Evolutionary conservation across 1,284 basidiomycete genomes (phyloP).

Genomic region (Pseudozyma tsukubaensis): DNA sequence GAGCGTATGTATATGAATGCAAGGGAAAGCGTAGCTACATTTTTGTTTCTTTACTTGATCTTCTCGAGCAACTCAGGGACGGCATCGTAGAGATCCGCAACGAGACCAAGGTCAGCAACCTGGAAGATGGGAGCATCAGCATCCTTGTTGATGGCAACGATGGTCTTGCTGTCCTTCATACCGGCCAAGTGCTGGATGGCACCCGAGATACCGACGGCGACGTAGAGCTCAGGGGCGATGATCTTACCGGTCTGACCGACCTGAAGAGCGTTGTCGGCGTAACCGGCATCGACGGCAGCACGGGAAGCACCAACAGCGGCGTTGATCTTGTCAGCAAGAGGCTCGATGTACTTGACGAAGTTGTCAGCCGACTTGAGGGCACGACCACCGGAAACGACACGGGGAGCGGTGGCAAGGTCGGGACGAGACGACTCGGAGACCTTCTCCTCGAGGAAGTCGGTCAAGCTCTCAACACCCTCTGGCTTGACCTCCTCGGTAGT

Average conservation of each 20-base stretch:
- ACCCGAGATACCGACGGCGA: constrained; percentile 96
- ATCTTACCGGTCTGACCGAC: constrained; percentile 98
- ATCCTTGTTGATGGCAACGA: constrained; percentile 99
- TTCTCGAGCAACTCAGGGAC: constrained; percentile 67
- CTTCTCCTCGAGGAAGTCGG: constrained; percentile 84
- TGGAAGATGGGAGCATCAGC: constrained; percentile 99
- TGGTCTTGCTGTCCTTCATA: constrained; percentile 99
- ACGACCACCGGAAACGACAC: constrained; percentile 94
- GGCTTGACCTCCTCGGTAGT: constrained; percentile 78
- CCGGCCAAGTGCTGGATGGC: constrained; percentile 99
- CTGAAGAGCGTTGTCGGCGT: constrained; percentile 97
- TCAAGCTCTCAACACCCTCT: constrained; percentile 73
- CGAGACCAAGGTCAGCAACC: constrained; percentile 93
- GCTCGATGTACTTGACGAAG: constrained; percentile 87
- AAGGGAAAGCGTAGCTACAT: background rate
- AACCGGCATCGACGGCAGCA: constrained; percentile 97
- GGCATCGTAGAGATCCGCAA: constrained; percentile 73
- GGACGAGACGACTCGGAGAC: constrained; percentile 92
- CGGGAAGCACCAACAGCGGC: constrained; percentile 97
- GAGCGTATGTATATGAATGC: too few species aligned
- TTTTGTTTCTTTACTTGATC: constrained; percentile 50
- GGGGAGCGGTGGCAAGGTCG: constrained; percentile 86
- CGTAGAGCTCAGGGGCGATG: constrained; percentile 84
- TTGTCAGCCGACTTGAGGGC: constrained; percentile 95
- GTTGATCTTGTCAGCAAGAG: constrained; percentile 90